Evolutionary conservation across 192 early-diverging fungal genomes (phyloP).

Genomic region (Umbelopsis isabellina): DNA sequence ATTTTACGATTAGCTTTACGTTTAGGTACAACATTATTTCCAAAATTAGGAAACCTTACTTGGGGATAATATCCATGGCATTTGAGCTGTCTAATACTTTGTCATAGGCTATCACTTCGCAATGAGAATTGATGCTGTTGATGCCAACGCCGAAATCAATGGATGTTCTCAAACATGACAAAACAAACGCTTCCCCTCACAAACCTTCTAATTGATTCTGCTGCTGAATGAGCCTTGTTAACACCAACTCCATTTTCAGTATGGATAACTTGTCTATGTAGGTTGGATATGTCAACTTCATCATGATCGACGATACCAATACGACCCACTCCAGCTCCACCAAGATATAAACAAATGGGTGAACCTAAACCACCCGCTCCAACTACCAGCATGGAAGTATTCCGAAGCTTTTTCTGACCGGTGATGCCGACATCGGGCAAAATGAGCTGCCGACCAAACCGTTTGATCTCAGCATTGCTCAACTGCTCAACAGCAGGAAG

Average conservation of each 20-base stretch:
- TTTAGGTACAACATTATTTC: constrained; percentile 2
- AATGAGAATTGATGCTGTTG: constrained; percentile 68
- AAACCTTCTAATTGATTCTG: constrained; percentile 25
- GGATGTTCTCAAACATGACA: constrained; percentile 37
- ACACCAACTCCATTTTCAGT: constrained; percentile 67
- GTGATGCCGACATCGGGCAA: constrained; percentile 73
- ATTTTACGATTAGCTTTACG: neutral
- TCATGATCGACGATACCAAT: constrained; percentile 95
- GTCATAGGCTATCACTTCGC: constrained; percentile 66
- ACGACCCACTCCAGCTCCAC: constrained; percentile 83
- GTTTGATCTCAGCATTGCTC: constrained; percentile 71
- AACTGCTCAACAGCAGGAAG: constrained; percentile 45
- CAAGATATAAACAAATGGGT: constrained; percentile 86
- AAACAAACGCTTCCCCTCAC: constrained; percentile 21
- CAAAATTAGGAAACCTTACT: constrained; percentile 27
- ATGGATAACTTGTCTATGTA: constrained; percentile 96
- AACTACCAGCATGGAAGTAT: constrained; percentile 80
- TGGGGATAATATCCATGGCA: constrained; percentile 70
- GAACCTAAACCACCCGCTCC: constrained; percentile 96
- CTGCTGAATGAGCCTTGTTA: constrained; percentile 81
- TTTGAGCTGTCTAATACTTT: constrained; percentile 80
- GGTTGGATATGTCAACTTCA: constrained; percentile 84
- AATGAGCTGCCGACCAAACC: constrained; percentile 88
- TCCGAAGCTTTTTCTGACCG: constrained; percentile 79
- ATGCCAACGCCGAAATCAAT: neutral